Conservation (phyloP, 441 rosid species). For the Breynia disticha region DNA sequence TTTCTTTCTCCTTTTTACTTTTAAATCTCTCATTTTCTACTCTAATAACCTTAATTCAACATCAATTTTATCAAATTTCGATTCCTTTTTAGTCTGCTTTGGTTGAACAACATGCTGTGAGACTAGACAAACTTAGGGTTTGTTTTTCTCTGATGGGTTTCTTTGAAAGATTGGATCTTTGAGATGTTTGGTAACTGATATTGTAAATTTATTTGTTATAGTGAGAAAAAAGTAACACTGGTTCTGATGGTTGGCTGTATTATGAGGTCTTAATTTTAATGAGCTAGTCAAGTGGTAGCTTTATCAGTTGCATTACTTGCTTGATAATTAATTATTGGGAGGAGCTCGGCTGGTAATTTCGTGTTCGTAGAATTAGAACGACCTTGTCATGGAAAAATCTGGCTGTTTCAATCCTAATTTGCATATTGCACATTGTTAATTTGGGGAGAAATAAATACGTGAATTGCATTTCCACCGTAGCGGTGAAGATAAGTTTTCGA, state of each 20-base stretch:
- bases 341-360: not conserved
- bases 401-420: not conserved
- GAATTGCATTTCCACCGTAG: not conserved
- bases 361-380: not conserved
- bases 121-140: not conserved
- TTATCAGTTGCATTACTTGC: not conserved
- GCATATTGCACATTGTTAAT: not conserved
- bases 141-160: not conserved
- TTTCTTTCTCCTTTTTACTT: not conserved
- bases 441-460: not conserved
- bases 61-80: conserved; percentile 1
- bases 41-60: not conserved
- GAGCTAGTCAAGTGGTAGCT: not conserved
- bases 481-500: not conserved
- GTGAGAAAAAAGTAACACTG: too few species aligned
- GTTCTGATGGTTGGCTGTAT: too few species aligned
- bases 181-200: not conserved
- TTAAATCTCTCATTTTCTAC: not conserved
- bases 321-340: not conserved
- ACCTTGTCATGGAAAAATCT: not conserved
- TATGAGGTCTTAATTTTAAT: not conserved
- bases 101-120: not conserved
- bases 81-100: not conserved
- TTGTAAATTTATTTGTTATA: not conserved
- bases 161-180: not conserved